Percentiles rank a stretch among this genome's conserved stretches.
These are phyloP conservation scores for Paramyrothecium roridum DNA, from an alignment of 2,329 filamentous ascomycete genomes.

Conservation along the genomic window DNA sequence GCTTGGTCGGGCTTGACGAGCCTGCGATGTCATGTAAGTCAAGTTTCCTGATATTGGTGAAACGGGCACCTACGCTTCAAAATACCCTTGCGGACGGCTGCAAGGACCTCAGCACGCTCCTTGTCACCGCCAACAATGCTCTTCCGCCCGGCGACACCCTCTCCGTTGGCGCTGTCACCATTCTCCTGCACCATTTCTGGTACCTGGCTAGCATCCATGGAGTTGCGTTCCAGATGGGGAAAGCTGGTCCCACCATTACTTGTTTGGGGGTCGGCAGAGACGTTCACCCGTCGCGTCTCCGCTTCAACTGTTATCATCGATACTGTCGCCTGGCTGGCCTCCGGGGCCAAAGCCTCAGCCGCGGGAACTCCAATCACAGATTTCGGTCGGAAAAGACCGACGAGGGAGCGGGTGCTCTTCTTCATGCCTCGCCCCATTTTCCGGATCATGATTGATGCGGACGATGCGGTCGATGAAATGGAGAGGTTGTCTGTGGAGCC, in stretches of 20 bases:
- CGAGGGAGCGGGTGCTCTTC: conserved; percentile 84
- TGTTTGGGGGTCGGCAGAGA: conserved; percentile 66
- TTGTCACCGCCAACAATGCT: conserved; percentile 89
- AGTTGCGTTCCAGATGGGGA: conserved; percentile 80
- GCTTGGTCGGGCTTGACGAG: conserved; percentile 65
- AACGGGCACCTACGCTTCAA: conserved; percentile 68
- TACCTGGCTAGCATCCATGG: conserved; percentile 61
- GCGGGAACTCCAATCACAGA: conserved; percentile 77
- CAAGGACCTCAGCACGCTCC: conserved; percentile 87
- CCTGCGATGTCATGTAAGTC: conserved; percentile 35
- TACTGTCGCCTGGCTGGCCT: conserved; percentile 76
- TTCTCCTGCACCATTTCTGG: conserved; percentile 46
- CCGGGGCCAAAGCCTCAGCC: conserved; percentile 62
- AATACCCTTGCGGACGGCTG: conserved; percentile 92
- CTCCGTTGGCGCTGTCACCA: conserved; percentile 53
- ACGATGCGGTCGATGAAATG: conserved; percentile 85
- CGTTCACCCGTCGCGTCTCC: conserved; percentile 79
- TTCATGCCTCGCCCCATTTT: conserved; percentile 99
- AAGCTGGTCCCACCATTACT: conserved; percentile 57
- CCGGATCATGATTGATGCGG: conserved; percentile 87
- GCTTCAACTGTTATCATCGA: conserved; percentile 96
- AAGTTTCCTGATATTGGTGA: neutral
- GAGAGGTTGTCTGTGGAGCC: conserved; percentile 93
- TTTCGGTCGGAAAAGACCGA: conserved; percentile 92
- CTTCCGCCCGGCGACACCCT: conserved; percentile 66